Conservation (phyloP, 2,329 filamentous ascomycete genomes). For the Zymoseptoria passerinii region DNA sequence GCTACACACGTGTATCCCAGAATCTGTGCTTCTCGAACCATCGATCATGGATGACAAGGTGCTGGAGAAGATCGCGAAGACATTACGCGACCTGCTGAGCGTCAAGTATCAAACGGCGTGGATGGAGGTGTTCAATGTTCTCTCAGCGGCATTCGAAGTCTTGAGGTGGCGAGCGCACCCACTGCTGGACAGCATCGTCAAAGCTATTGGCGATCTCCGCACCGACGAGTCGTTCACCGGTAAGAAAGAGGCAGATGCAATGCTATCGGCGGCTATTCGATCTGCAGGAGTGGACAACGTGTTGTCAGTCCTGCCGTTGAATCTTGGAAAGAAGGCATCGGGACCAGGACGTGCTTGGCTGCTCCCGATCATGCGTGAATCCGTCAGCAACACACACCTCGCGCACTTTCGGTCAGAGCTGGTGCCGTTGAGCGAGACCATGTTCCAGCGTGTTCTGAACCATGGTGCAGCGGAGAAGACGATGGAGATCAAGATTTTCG, state of each 20-base stretch:
- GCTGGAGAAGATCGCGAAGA: slow-evolving; percentile 69
- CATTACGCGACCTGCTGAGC: slow-evolving; percentile 65
- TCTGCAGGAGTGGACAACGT: slow-evolving; percentile 86
- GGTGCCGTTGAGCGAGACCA: slow-evolving; percentile 77
- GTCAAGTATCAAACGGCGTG: slow-evolving; percentile 91
- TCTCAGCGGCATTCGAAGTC: slow-evolving; percentile 78
- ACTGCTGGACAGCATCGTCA: slow-evolving; percentile 65
- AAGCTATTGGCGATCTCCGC: slow-evolving; percentile 76
- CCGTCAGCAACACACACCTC: slow-evolving; percentile 79
- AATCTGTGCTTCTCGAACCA: slow-evolving; percentile 73
- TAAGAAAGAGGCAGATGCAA: slow-evolving; percentile 89
- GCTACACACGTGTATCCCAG: slow-evolving; percentile 79
- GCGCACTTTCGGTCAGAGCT: slow-evolving; percentile 79
- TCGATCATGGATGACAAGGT: slow-evolving; percentile 89
- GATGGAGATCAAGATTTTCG: slow-evolving; percentile 95
- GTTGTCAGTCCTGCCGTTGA: slow-evolving; percentile 73
- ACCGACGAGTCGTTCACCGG: slow-evolving; percentile 80
- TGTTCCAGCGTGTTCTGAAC: slow-evolving; percentile 83
- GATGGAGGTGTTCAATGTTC: slow-evolving; percentile 86
- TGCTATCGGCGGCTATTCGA: slow-evolving; percentile 77
- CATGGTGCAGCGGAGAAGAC: slow-evolving; percentile 78
- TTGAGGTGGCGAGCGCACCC: slow-evolving; percentile 78
- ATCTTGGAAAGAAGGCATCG: slow-evolving; percentile 65
- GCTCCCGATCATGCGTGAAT: slow-evolving; percentile 81
- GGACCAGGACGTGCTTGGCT: slow-evolving; percentile 88